Evolutionary conservation across 139 green algal species (phyloP).

Genomic region (Astrephomene gubernaculifera): DNA sequence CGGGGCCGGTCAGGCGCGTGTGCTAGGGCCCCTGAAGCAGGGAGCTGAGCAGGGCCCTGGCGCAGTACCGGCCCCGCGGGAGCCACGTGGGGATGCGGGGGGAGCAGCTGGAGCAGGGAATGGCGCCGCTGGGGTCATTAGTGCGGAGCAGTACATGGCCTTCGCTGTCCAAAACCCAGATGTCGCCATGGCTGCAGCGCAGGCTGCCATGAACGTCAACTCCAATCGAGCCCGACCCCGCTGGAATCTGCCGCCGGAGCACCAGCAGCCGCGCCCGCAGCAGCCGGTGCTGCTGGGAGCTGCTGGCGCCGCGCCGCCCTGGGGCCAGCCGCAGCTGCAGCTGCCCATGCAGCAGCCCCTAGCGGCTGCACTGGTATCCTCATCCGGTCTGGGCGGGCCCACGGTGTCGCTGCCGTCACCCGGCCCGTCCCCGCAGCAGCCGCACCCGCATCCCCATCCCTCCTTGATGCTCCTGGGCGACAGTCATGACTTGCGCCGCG

Average conservation of each 20-base stretch:
- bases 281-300: not conserved
- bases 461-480: not conserved
- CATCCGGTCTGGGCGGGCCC: not conserved
- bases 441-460: not conserved
- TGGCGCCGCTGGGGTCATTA: conserved; percentile 15
- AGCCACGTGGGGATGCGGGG: too few species aligned
- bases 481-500: conserved; percentile 8
- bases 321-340: not conserved
- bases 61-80: too few species aligned
- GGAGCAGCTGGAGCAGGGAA: too few species aligned
- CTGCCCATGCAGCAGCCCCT: not conserved
- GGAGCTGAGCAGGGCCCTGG: too few species aligned
- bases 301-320: not conserved
- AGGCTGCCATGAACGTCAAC: conserved; percentile 16
- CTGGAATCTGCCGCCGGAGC: conserved; percentile 26
- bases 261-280: not conserved
- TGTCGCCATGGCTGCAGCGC: conserved; percentile 29
- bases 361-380: conserved; percentile 27
- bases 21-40: too few species aligned
- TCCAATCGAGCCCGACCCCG: not conserved
- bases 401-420: conserved; percentile 1
- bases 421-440: not conserved
- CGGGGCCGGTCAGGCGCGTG: too few species aligned
- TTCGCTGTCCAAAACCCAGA: conserved; percentile 32
- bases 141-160: conserved; percentile 30